Evolutionary conservation across 2,329 filamentous ascomycete genomes (phyloP), one percentile per base, ranked within the genome.

Genomic region (Microsporum ferrugineum): DNA sequence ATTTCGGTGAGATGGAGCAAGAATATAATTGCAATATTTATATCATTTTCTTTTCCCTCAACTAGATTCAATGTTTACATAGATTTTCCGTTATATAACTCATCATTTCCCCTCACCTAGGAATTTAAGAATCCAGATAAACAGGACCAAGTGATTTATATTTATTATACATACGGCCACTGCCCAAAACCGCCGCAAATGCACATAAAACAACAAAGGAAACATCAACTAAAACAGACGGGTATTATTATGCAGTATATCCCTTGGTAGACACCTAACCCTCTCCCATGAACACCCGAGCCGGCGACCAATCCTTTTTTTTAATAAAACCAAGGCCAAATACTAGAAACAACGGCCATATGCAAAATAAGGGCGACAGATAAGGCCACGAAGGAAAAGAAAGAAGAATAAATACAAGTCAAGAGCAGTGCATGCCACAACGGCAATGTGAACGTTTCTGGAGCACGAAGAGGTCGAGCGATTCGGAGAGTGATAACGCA

Each of bases 1-100:
- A 38, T 64, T 76, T 38, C 17, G 57, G 17, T 59, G 27, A 45
- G 23, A 59, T 14, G n/a, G 5, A 29, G 2, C 31, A 12, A 27
- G 45, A 10, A 49, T 49, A 10, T 39, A n/a, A 10, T 17, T 14
- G 2, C 8, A 14, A 10, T 12, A 12, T 29, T 49, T 10, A 3
- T 33, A 0, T 29, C 23, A 14, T 34, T 36, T n/a, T 7, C 12
- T 8, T 36, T 51, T 23, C 17, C 17, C 17, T 23, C 17, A 23
- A 23, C 17, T 23, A 23, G 17, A 23, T 23, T 23, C 17, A 23
- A 23, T 23, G 17, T 23, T 1, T 23, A 23, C 17, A 23, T 23
- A 23, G 17, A 23, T 23, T 23, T 23, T 23, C 17, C 17, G 17
- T 23, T 23, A 23, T 23, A 23, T 47, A 5, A 39, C 8, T 12